Evolutionary conservation across 1,139 yeast species (phyloP).

Genomic region (Magnusiomyces sp.): DNA sequence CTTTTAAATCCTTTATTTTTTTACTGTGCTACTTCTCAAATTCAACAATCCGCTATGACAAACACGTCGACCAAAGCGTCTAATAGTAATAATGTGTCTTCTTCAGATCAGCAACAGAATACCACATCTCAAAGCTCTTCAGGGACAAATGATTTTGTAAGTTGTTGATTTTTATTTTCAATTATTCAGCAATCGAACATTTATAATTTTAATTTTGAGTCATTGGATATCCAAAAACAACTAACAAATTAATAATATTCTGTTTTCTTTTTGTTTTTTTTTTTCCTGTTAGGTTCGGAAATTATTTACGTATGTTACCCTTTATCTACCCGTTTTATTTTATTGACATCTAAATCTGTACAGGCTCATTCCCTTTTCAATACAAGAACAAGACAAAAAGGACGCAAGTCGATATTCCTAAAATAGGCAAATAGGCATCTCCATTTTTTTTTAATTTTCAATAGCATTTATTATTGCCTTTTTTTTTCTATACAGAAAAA

Average conservation of each 20-base stretch:
- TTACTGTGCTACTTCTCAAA: too few relatives aligned
- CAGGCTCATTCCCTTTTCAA: too few relatives aligned
- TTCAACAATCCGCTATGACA: too few relatives aligned
- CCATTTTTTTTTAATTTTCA: background rate
- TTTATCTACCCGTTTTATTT: background rate
- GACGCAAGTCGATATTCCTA: too few relatives aligned
- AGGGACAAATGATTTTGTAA: conserved; percentile 20
- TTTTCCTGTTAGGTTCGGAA: conserved; percentile 18
- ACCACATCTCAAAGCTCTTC: background rate
- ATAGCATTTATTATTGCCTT: too few relatives aligned
- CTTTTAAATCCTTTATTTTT: too few relatives aligned
- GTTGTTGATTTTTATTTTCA: conserved; percentile 9
- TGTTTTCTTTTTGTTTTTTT: background rate
- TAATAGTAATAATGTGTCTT: background rate
- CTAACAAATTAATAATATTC: background rate
- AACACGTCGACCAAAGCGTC: too few relatives aligned
- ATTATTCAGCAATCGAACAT: too few relatives aligned
- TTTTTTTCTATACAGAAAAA: too few relatives aligned
- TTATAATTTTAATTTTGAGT: background rate
- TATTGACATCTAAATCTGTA: too few relatives aligned
- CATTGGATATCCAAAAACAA: background rate
- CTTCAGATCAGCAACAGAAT: background rate
- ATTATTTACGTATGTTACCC: conserved; percentile 19
- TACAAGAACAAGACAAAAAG: too few relatives aligned
- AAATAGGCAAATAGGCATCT: too few relatives aligned